Evolutionary conservation across 371 early-diverging fungal genomes (phyloP), one percentile per base, ranked within the genome.

Genomic region (Rhizomucor miehei): DNA sequence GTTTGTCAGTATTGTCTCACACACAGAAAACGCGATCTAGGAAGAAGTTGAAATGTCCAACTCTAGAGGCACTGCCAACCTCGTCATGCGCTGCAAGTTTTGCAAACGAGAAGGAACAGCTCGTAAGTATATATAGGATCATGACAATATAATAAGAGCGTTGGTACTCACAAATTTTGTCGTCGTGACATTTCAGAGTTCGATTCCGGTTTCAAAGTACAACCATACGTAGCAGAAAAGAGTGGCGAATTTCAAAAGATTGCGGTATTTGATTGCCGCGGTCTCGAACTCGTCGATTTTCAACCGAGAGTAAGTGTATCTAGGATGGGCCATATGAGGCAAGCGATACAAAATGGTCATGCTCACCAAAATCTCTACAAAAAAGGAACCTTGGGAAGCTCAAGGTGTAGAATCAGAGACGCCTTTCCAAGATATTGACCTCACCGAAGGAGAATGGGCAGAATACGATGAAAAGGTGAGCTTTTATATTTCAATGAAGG

Each of bases 41-140:
- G 71, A 73, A 51, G 29, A 43, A 0, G 69, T 66, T 17, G 71
- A 71, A 17, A 77, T 86, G 54, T 60, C 72, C 24, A 76, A 80
- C 11, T 79, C 80, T 3, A 77, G 93, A 53, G 95, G 94, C 24
- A 71, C 76, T 24, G 93, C 95, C 51, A 93, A 94, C 70, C 72
- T 95, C 48, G 90, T 92, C 14, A 92, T 95, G 89, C 79, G 77
- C 48, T 97, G 97, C 88, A 94, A 95, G 76, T 89, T 88, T 57
- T 97, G 97, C 79, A 89, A 86, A 57, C 85, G 88, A 41, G 91
- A 92, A 63, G 73, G 80, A 36, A 83, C 84, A 43, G 85, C 87
- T 13, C 77, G 88, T 87, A 79, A 74, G 79, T 55, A 21, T 11
- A 17, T 2, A 19, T 0, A 37, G 38, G 38, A 41, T 41, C 11